Evolutionary conservation across 768 basidiomycete species (phyloP), one percentile per base, ranked within the genome.

Genomic region (Amanita polypyramis): DNA sequence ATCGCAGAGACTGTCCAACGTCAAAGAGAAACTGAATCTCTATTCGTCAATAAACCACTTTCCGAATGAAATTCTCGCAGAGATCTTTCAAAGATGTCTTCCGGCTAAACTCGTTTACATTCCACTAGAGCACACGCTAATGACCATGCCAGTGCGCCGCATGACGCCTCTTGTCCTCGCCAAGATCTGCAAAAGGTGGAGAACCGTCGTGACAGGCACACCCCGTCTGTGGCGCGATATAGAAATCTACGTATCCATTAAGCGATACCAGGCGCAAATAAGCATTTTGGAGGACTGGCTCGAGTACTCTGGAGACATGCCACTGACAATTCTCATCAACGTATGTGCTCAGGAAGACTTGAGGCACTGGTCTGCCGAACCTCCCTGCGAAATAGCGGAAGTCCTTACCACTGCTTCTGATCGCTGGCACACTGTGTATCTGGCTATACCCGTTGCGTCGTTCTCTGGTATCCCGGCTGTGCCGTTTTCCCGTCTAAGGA

Each of bases 381-480:
- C 47, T 20, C 47, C 47, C 5, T 9, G 30, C 8, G 40, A 48
- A 23, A 34, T 48, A 17, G 47, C 47, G 12, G 17, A 41, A 12
- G 39, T 48, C 20, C 38, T 48, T 29, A 29, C 47, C 30, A 25
- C 11, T 19, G 19, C 23, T 14, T 48, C 47, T 19, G 39, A 32
- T 3, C 47, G 47, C 14, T 48, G 47, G 47, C 38, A 41, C 9
- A 48, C 40, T n/a, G 47, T 38, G 3, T 48, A 48, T 20, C n/a
- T 48, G 47, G 47, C 47, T 14, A 48, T 48, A 48, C 47, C 47
- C 19, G 32, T 48, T 20, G 40, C 38, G 8, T 30, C 47, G 7
- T 48, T 48, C 40, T 38, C 39, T 1, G 47, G 12, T 11, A 48
- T 48, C 27, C 47, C 47, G 2, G 7, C 47, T 15, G 17, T 40